phyloP scores from a whole-genome alignment of 164 flowering plant genomes.

The Litsea cubeba region DNA sequence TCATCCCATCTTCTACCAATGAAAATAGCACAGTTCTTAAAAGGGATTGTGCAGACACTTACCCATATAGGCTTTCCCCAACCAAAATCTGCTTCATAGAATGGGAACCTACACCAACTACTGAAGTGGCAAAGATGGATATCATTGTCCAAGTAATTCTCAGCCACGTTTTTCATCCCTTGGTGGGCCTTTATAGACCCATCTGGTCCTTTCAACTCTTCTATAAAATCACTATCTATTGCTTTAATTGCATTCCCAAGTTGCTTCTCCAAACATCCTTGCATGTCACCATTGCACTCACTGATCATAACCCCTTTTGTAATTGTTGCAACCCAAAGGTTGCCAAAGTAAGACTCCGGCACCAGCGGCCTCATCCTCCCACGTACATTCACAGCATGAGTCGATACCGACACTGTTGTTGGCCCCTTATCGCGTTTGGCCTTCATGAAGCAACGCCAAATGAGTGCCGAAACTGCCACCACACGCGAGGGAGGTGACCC shows the following conservation, averaged over 20 bases:
- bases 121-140: not conserved
- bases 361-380: not conserved
- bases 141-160: not conserved
- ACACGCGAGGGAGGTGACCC: conserved; percentile 31
- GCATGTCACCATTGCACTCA: not conserved
- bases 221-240: not conserved
- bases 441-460: conserved; percentile 37
- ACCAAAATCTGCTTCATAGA: conserved; percentile 4
- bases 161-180: not conserved
- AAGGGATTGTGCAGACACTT: not conserved
- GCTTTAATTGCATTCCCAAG: not conserved
- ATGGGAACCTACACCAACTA: not conserved
- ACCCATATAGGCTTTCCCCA: conserved; percentile 6
- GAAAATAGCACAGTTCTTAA: not conserved
- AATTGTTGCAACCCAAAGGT: conserved; percentile 6
- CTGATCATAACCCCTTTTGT: not conserved
- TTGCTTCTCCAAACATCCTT: not conserved
- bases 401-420: not conserved
- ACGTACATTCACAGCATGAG: conserved; percentile 21
- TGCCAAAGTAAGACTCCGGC: conserved; percentile 18
- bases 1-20: not conserved
- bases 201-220: conserved; percentile 15
- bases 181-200: not conserved
- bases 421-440: not conserved
- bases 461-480: conserved; percentile 37